A percentile compares a stretch with the other conserved stretches of the same genome.
phyloP scores from a whole-genome alignment of 352 stramenopile species.

The Pythium sukuiense region DNA sequence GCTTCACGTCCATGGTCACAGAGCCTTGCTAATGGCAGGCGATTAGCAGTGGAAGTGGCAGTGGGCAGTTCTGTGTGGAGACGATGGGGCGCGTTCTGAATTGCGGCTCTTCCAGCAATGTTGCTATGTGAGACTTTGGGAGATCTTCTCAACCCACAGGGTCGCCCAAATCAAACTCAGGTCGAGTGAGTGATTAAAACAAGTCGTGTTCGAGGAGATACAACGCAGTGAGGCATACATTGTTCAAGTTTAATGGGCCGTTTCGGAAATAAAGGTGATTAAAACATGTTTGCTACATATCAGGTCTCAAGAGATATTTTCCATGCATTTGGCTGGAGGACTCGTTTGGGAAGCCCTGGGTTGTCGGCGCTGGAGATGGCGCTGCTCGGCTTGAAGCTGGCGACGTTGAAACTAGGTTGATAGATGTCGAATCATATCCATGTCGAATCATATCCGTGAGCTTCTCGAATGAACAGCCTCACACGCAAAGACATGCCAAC shows the following conservation, averaged over 20 bases:
- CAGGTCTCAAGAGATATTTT: background rate
- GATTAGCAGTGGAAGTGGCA: background rate
- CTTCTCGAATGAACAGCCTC: background rate
- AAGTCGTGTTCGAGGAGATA: background rate
- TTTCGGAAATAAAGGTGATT: background rate
- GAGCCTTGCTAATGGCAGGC: too few relatives aligned
- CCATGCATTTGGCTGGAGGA: background rate
- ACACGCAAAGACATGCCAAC: background rate
- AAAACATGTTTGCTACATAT: slow-evolving; percentile 11
- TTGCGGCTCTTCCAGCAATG: background rate
- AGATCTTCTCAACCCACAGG: background rate
- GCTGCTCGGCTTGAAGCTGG: slow-evolving; percentile 53
- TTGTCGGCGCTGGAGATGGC: slow-evolving; percentile 46
- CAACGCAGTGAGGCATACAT: too few relatives aligned
- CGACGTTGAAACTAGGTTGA: slow-evolving; percentile 45
- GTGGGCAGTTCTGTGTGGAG: background rate
- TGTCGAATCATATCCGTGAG: background rate
- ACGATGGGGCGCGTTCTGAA: background rate
- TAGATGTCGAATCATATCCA: background rate
- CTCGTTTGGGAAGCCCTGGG: slow-evolving; percentile 7
- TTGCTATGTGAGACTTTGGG: background rate
- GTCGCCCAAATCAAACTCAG: background rate
- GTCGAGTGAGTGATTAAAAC: background rate
- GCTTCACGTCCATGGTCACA: slow-evolving; percentile 17
- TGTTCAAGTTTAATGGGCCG: too few relatives aligned